These are phyloP conservation scores for Centella asiatica DNA, from an alignment of 129 eudicot genomes.

Conservation along the genomic window DNA sequence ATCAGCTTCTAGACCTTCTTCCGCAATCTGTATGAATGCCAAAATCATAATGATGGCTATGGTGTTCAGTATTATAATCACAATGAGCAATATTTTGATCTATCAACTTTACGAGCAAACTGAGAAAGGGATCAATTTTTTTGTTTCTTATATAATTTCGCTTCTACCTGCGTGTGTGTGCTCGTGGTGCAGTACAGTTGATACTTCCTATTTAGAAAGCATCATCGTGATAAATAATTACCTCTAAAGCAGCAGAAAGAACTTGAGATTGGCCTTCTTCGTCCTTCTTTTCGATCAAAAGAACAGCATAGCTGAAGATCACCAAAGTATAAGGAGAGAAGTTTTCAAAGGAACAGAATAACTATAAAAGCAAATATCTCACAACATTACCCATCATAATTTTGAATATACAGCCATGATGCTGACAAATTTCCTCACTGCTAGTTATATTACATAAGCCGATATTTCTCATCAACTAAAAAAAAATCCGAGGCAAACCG, in stretches of 20 bases:
- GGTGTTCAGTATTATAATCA: neutral
- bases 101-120: neutral
- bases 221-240: conserved; percentile 9
- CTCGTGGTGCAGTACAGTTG: too few species aligned
- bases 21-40: conserved; percentile 58
- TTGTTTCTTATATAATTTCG: neutral
- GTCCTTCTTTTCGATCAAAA: conserved; percentile 83
- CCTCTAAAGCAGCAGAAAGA: conserved; percentile 96
- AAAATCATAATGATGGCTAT: conserved; percentile 8
- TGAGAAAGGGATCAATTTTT: neutral
- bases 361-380: neutral
- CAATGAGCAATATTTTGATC: neutral
- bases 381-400: neutral
- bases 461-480: too few species aligned
- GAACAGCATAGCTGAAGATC: conserved; percentile 68
- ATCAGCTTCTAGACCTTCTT: conserved; percentile 67
- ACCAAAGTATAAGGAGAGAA: conserved; percentile 12
- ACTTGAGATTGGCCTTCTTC: conserved; percentile 96
- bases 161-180: neutral
- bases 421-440: too few species aligned
- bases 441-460: too few species aligned
- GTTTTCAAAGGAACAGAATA: neutral
- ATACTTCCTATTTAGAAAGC: too few species aligned
- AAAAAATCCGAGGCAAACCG: neutral
- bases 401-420: too few species aligned